phyloP scores from a whole-genome alignment of 1,284 basidiomycete species.

The Kwoniella shivajii region DNA sequence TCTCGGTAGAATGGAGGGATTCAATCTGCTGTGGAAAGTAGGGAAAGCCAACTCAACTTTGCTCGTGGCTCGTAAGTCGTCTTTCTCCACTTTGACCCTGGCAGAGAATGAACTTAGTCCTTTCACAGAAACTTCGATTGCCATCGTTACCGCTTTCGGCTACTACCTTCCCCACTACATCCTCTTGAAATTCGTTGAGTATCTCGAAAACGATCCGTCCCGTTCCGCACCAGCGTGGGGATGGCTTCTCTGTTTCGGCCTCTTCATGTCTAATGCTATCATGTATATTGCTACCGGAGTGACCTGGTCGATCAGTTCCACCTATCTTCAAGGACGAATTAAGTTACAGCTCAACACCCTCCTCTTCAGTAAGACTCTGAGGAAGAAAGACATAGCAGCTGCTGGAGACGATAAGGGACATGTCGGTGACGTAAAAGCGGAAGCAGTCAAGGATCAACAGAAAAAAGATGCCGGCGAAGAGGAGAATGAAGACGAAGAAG shows the following conservation, averaged over 20 bases:
- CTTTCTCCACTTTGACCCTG: too few relatives aligned
- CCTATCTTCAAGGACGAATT: conserved; percentile 58
- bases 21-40: conserved; percentile 50
- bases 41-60: conserved; percentile 48
- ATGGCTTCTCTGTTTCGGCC: conserved; percentile 58
- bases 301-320: conserved; percentile 50
- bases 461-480: conserved; percentile 48
- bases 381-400: conserved; percentile 76
- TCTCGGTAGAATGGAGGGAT: conserved; percentile 42
- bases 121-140: conserved; percentile 60
- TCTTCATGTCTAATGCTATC: conserved; percentile 67
- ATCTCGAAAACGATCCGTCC: conserved; percentile 66
- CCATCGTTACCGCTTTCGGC: conserved; percentile 64
- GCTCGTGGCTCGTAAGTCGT: conserved; percentile 44
- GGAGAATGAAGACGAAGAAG: conserved; percentile 64
- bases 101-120: background rate
- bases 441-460: conserved; percentile 39
- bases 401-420: conserved; percentile 32
- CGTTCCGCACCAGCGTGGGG: conserved; percentile 56
- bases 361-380: conserved; percentile 84
- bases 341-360: conserved; percentile 81
- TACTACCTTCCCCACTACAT: conserved; percentile 81
- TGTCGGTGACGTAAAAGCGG: conserved; percentile 29
- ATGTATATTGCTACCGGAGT: conserved; percentile 57
- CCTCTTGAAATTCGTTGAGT: conserved; percentile 68